Conservation (phyloP, 2,329 filamentous ascomycete genomes). For the Alternaria rosae region DNA sequence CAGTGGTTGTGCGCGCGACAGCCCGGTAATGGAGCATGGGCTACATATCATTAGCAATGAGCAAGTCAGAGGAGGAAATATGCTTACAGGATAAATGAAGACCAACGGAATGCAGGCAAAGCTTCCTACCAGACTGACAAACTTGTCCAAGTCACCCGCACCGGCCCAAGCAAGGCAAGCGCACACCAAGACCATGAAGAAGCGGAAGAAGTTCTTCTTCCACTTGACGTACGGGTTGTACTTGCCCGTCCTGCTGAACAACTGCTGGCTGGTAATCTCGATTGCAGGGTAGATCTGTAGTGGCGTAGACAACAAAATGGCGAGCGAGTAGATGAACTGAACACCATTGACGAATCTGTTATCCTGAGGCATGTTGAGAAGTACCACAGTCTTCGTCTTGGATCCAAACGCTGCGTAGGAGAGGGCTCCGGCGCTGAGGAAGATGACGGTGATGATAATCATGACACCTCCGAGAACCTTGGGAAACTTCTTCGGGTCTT, state of each 20-base stretch:
- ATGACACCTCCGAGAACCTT: slow-evolving; percentile 88
- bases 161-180: slow-evolving; percentile 90
- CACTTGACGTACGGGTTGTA: slow-evolving; percentile 99
- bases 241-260: slow-evolving; percentile 94
- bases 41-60: slow-evolving; percentile 59
- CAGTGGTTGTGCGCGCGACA: slow-evolving; percentile 72
- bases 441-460: slow-evolving; percentile 91
- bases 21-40: slow-evolving; percentile 88
- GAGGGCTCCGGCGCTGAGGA: slow-evolving; percentile 88
- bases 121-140: slow-evolving; percentile 93
- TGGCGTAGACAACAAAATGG: slow-evolving; percentile 94
- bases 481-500: slow-evolving; percentile 87
- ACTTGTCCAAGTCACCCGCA: slow-evolving; percentile 93
- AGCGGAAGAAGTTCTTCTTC: slow-evolving; percentile 98
- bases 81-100: slow-evolving; percentile 93
- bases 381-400: slow-evolving; percentile 92
- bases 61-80: not conserved
- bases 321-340: slow-evolving; percentile 95
- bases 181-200: slow-evolving; percentile 88
- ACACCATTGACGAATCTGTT: slow-evolving; percentile 94
- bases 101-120: slow-evolving; percentile 98
- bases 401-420: slow-evolving; percentile 97
- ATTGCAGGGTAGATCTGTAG: slow-evolving; percentile 98
- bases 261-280: slow-evolving; percentile 90
- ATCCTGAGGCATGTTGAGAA: slow-evolving; percentile 95